A percentile compares a stretch with the other conserved stretches of the same genome.
Evolutionary conservation across 2,329 filamentous ascomycete species (phyloP).

Genomic region (Colletotrichum sansevieriae): DNA sequence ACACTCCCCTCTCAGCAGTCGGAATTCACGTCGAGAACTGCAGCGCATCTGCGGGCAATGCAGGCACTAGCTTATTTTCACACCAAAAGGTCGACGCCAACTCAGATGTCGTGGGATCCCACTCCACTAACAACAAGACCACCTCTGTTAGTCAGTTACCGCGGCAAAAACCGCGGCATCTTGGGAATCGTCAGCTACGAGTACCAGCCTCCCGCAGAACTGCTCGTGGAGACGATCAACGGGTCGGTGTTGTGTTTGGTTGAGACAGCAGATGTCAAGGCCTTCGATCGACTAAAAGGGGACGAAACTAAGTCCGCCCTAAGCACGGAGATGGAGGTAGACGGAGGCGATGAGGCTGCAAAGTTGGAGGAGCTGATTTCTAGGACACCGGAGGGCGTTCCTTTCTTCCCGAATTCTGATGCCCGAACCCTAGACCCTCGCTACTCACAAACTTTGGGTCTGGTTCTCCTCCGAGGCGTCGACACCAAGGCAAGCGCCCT

Average conservation of each 20-base stretch:
- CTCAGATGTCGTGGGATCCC: constrained; percentile 60
- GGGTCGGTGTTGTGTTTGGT: constrained; percentile 79
- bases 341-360: constrained; percentile 16
- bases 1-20: constrained; percentile 71
- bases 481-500: constrained; percentile 66
- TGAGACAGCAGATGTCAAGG: constrained; percentile 66
- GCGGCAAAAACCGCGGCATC: constrained; percentile 64
- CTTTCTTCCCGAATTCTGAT: constrained; percentile 69
- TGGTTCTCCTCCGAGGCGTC: constrained; percentile 79
- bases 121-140: constrained; percentile 67
- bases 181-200: constrained; percentile 77
- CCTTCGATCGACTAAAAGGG: constrained; percentile 56
- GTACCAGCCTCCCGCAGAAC: constrained; percentile 69
- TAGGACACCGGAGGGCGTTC: constrained; percentile 67
- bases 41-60: constrained; percentile 78
- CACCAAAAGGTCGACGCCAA: constrained; percentile 41
- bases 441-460: constrained; percentile 70
- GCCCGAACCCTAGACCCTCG: constrained; percentile 70
- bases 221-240: constrained; percentile 75
- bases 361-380: constrained; percentile 48
- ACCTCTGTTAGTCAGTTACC: constrained; percentile 75
- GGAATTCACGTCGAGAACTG: constrained; percentile 69
- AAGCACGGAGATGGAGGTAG: constrained; percentile 41
- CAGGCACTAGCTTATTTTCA: constrained; percentile 88
- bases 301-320: constrained; percentile 15